These are phyloP conservation scores for Peltaster fructicola DNA, from an alignment of 2,329 filamentous ascomycete species.

Conservation along the genomic window DNA sequence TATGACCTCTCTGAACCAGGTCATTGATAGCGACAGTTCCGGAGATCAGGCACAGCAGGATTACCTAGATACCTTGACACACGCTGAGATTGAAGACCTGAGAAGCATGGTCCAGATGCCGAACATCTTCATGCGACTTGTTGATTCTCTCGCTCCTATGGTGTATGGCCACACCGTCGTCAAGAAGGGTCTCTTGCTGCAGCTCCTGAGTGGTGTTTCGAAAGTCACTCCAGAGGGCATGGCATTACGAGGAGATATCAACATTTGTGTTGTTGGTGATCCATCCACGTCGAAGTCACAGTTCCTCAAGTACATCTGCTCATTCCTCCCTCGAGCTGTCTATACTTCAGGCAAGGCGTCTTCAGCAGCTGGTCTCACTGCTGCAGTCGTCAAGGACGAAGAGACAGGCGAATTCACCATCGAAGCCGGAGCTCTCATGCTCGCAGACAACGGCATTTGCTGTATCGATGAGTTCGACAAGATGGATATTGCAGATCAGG, in stretches of 20 bases:
- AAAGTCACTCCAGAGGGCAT: slow-evolving; percentile 89
- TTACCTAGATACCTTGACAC: slow-evolving; percentile 70
- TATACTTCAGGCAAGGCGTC: slow-evolving; percentile 98
- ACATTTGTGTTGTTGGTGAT: slow-evolving; percentile 95
- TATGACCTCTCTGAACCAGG: slow-evolving; percentile 64
- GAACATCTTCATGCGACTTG: slow-evolving; percentile 82
- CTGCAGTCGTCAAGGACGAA: slow-evolving; percentile 92
- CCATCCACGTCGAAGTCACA: slow-evolving; percentile 95
- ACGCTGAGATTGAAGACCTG: slow-evolving; percentile 77
- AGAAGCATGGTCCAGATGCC: slow-evolving; percentile 87
- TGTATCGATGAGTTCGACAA: slow-evolving; percentile 99
- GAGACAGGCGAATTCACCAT: slow-evolving; percentile 98
- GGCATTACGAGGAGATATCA: slow-evolving; percentile 91
- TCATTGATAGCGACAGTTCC: slow-evolving; percentile 48
- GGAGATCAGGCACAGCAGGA: slow-evolving; percentile 79
- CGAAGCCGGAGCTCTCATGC: slow-evolving; percentile 92
- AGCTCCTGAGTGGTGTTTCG: slow-evolving; percentile 87
- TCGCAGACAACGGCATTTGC: slow-evolving; percentile 91
- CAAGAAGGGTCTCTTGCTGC: slow-evolving; percentile 87
- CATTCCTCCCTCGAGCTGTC: slow-evolving; percentile 85
- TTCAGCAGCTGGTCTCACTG: slow-evolving; percentile 90
- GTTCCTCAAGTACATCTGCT: slow-evolving; percentile 95
- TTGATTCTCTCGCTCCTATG: slow-evolving; percentile 88
- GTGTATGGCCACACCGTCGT: slow-evolving; percentile 95
- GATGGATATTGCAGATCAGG: slow-evolving; percentile 95